Base-by-base conservation (phyloP, 164 flowering plant genomes). In the Annona cherimola region DNA sequence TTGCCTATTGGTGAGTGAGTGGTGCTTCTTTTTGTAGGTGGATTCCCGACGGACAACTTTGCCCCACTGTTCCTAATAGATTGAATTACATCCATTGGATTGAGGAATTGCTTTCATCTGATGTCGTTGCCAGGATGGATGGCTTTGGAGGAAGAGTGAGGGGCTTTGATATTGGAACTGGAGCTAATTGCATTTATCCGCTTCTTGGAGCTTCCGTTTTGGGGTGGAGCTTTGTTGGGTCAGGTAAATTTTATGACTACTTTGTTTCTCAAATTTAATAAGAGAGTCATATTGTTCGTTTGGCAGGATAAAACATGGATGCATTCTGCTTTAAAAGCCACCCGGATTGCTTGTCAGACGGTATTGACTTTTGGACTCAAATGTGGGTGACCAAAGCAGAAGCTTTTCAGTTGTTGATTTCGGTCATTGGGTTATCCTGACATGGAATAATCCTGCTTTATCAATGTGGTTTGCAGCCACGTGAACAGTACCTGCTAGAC, bases 1-100 rank as follows among this genome's bases (percentile, higher is more conserved):
- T 71, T 61, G 35, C 19, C 40, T 45, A 4, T 16, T 8, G 1
- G 64, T 50, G 61, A 11, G 54, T 61, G 66, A 19, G 50, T 6
- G 35, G 20, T 50, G 63, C 45, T 14, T 20, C 46, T 16, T 61
- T 62, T 67, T 75, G 39, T 69, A 94, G 97, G 98, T 93, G 98
- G 99, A 93, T 95, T 82, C 99, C 99, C 76, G 96, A 95, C 83
- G 97, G 96, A 67, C 99, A 90, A 80, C 93, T 95, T 5, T 91
- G 98, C 78, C 99, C 99, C 9, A 90, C 97, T 7, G 92, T 95
- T 54, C 97, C 99, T 43, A 95, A 93, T 68, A 85, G 99, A 78
- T 93, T 88, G 2, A 95, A 95, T 79, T 95, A 95, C 78, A 91
- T 93, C 50, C 97, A 93, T 74, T 95, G 99, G 99, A 83, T 93